Conservation (phyloP, 495 filamentous ascomycete species). For the Barbatosphaeria neglecta region DNA sequence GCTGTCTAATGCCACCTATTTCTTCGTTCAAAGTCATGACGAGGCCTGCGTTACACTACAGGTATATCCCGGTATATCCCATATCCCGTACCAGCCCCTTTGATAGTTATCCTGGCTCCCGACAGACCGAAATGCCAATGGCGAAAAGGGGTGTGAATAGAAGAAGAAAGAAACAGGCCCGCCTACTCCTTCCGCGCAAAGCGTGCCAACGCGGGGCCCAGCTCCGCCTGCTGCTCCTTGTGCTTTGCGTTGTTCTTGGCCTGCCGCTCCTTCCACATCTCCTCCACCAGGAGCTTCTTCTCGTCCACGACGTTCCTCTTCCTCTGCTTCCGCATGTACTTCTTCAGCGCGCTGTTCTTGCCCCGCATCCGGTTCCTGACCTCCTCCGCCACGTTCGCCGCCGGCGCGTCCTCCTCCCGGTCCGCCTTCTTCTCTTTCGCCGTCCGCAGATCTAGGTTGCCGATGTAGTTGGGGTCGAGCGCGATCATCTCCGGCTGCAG, state of each 20-base stretch:
- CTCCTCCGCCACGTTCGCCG: constrained; percentile 52
- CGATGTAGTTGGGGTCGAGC: constrained; percentile 80
- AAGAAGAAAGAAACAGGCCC: background rate
- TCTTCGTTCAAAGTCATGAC: too few relatives aligned
- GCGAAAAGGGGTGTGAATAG: too few relatives aligned
- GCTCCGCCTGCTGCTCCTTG: constrained; percentile 29
- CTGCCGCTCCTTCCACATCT: constrained; percentile 33
- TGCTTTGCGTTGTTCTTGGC: constrained; percentile 27
- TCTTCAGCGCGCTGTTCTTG: constrained; percentile 26
- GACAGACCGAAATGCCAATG: too few relatives aligned
- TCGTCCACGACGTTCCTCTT: too few relatives aligned
- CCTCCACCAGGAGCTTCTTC: too few relatives aligned
- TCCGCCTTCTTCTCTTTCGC: constrained; percentile 61
- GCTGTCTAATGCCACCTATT: background rate
- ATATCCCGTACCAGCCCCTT: too few relatives aligned
- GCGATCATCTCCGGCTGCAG: constrained; percentile 95
- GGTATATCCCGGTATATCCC: too few relatives aligned
- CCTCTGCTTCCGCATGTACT: too few relatives aligned
- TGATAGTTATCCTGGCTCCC: too few relatives aligned
- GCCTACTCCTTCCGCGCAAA: constrained; percentile 35
- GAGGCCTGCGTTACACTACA: too few relatives aligned
- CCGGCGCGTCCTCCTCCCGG: constrained; percentile 61
- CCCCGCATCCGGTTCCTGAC: constrained; percentile 31
- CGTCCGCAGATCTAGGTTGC: constrained; percentile 67
- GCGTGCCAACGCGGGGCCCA: constrained; percentile 33